A percentile compares a stretch with the other conserved stretches of the same genome.
Evolutionary conservation across 345 rosid genomes (phyloP).

Genomic region (Gynandropsis gynandra): DNA sequence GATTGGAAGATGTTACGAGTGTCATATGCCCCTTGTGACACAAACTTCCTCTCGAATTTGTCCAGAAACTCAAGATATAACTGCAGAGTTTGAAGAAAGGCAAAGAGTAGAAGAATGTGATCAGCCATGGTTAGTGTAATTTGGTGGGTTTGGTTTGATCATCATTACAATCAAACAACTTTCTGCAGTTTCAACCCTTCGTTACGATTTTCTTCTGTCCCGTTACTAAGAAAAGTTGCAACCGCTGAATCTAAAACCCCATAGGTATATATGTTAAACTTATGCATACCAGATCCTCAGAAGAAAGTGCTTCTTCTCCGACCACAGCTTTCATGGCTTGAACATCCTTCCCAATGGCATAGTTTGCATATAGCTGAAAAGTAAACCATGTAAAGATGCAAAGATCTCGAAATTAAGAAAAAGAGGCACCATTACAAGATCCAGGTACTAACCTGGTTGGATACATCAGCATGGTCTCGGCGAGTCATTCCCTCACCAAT

Average conservation of each 20-base stretch:
- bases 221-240: neutral
- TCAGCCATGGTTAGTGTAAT: neutral
- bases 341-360: conserved; percentile 97
- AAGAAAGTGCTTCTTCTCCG: conserved; percentile 99
- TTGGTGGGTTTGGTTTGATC: no score
- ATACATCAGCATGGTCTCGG: conserved; percentile 84
- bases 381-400: neutral
- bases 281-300: conserved; percentile 72
- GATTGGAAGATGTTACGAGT: conserved; percentile 95
- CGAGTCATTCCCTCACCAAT: conserved; percentile 99
- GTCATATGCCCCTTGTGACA: conserved; percentile 91
- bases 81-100: conserved; percentile 34
- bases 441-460: conserved; percentile 44
- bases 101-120: no score
- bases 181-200: no score
- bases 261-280: neutral
- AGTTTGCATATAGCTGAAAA: conserved; percentile 85
- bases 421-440: neutral
- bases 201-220: no score
- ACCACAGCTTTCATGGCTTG: conserved; percentile 99
- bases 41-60: conserved; percentile 95
- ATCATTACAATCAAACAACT: no score
- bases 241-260: neutral
- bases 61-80: conserved; percentile 91
- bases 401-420: neutral